Evolutionary conservation across 345 rosid genomes (phyloP).

Genomic region (Rhodamnia rubescens): DNA sequence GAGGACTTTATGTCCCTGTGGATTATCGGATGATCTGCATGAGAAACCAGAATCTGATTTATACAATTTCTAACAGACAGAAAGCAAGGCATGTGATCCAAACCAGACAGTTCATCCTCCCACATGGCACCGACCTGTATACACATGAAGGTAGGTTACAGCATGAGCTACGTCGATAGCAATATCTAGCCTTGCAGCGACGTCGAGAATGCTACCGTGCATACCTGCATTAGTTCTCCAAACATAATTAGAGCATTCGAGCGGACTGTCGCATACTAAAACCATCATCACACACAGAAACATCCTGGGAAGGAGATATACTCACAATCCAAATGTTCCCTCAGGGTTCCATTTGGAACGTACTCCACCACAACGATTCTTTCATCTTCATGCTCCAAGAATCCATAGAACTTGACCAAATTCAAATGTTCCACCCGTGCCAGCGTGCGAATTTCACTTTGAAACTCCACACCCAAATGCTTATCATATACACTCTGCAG

Average conservation of each 20-base stretch:
- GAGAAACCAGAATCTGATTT: not conserved
- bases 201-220: slow-evolving; percentile 46
- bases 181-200: slow-evolving; percentile 61
- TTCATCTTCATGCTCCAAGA: slow-evolving; percentile 53
- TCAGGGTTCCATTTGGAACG: slow-evolving; percentile 81
- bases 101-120: not conserved
- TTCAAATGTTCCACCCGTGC: slow-evolving; percentile 77
- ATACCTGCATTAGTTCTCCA: slow-evolving; percentile 34
- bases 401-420: slow-evolving; percentile 73
- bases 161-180: slow-evolving; percentile 91
- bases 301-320: not conserved
- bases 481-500: slow-evolving; percentile 68
- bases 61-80: not conserved
- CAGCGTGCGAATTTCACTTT: slow-evolving; percentile 62
- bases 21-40: slow-evolving; percentile 85
- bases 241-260: slow-evolving; percentile 2
- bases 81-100: not conserved
- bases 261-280: not conserved
- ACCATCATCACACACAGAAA: not conserved
- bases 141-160: slow-evolving; percentile 90
- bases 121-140: slow-evolving; percentile 42
- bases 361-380: slow-evolving; percentile 69
- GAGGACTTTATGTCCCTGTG: slow-evolving; percentile 95
- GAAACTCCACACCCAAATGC: slow-evolving; percentile 68
- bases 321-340: slow-evolving; percentile 92